Percentiles rank a stretch among this genome's conserved stretches.
These are phyloP conservation scores for Amylostereum areolatum DNA, from an alignment of 1,284 basidiomycete species.

Conservation along the genomic window DNA sequence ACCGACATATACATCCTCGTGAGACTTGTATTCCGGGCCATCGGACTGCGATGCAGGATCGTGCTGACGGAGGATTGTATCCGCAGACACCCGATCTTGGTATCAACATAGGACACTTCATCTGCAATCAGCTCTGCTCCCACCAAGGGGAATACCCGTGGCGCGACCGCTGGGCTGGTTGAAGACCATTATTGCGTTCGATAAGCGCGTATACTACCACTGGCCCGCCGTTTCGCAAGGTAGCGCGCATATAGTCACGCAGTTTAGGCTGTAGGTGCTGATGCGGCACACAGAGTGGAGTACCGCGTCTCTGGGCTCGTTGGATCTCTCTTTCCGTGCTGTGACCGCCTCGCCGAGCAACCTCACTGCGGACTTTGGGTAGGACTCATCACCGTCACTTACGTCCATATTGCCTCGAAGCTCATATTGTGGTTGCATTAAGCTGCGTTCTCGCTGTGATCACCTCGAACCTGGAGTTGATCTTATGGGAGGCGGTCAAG, in stretches of 20 bases:
- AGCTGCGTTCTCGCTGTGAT: constrained; percentile 34
- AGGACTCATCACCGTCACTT: constrained; percentile 15
- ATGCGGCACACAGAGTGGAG: constrained; percentile 43
- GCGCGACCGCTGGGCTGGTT: constrained; percentile 52
- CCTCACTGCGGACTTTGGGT: constrained; percentile 31
- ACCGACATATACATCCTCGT: constrained; percentile 65
- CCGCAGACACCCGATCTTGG: constrained; percentile 71
- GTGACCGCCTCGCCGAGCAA: constrained; percentile 58
- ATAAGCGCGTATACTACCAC: constrained; percentile 34
- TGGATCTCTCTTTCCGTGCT: constrained; percentile 54
- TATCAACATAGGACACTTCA: constrained; percentile 49
- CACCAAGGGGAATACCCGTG: constrained; percentile 21
- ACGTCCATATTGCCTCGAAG: neutral
- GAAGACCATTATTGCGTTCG: constrained; percentile 57
- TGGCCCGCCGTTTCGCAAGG: constrained; percentile 68
- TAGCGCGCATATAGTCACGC: constrained; percentile 21
- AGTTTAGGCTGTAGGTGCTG: constrained; percentile 2
- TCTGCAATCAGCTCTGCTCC: constrained; percentile 24
- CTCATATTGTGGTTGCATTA: constrained; percentile 12
- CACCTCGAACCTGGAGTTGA: constrained; percentile 34
- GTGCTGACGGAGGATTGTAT: too few species aligned
- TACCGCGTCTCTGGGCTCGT: constrained; percentile 57
- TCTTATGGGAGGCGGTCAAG: constrained; percentile 30
- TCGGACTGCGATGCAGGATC: too few species aligned
- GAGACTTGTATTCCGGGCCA: too few species aligned